Percentiles rank a stretch among this genome's conserved stretches.
Evolutionary conservation across 169 alveolate species (phyloP).

Genomic region (Plasmodium chabaudi): DNA sequence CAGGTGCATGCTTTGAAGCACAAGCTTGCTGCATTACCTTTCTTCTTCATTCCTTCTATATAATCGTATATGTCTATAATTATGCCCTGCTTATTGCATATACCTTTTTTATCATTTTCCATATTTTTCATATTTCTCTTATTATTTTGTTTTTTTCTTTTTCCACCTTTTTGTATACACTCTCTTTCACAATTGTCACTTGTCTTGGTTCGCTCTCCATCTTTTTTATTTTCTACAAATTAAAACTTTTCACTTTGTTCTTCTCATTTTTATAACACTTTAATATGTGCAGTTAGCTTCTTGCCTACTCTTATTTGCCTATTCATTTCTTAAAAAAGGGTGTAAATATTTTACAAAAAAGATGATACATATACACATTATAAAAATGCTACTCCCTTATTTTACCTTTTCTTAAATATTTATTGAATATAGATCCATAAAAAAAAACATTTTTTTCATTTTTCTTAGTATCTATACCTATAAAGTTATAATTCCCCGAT

Average conservation of each 20-base stretch:
- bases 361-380: neutral
- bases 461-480: constrained; percentile 64
- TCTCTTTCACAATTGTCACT: neutral
- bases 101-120: neutral
- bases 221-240: constrained; percentile 37
- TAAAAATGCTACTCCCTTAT: neutral
- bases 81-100: constrained; percentile 34
- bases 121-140: constrained; percentile 1
- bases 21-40: constrained; percentile 12
- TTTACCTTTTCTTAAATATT: constrained; percentile 23
- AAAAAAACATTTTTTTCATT: constrained; percentile 53
- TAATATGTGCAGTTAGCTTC: neutral
- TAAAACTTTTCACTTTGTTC: constrained; percentile 8
- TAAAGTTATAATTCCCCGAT: neutral
- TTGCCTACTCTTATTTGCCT: too few species aligned
- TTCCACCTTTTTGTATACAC: neutral
- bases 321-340: neutral
- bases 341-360: neutral
- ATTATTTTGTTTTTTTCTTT: neutral
- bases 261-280: neutral
- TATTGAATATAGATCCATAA: constrained; percentile 43
- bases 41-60: constrained; percentile 8
- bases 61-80: constrained; percentile 62
- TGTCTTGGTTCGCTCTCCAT: neutral
- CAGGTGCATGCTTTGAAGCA: neutral